A percentile compares a stretch with the other conserved stretches of the same genome.
Conservation (phyloP, 2,329 filamentous ascomycete genomes). For the Hortaea werneckii region DNA sequence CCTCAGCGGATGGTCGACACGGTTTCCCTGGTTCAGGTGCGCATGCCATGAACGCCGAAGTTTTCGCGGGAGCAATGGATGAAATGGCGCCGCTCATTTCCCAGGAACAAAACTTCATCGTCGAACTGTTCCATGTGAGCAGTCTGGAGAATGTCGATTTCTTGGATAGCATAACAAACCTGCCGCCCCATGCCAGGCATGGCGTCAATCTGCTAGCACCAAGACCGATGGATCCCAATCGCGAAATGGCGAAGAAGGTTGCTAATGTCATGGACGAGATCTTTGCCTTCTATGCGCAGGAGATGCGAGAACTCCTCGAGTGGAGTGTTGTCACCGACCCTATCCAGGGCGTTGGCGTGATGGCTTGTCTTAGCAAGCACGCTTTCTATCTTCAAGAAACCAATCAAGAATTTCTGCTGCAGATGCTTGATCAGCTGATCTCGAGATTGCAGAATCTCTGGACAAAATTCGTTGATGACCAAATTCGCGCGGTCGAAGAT, state of each 20-base stretch:
- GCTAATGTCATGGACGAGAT: constrained; percentile 83
- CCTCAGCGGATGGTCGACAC: constrained; percentile 47
- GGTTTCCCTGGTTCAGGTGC: constrained; percentile 13
- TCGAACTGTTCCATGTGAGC: constrained; percentile 95
- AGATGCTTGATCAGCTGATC: constrained; percentile 66
- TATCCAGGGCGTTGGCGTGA: constrained; percentile 81
- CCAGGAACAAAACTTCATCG: constrained; percentile 92
- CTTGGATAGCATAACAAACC: constrained; percentile 61
- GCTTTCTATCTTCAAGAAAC: constrained; percentile 72
- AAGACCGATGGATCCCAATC: constrained; percentile 78
- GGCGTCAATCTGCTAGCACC: constrained; percentile 64
- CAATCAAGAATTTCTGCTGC: constrained; percentile 84
- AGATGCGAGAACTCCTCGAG: constrained; percentile 69
- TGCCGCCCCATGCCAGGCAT: constrained; percentile 55
- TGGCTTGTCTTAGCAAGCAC: constrained; percentile 71
- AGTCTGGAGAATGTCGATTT: constrained; percentile 76
- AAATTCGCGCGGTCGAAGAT: constrained; percentile 90
- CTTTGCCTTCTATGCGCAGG: constrained; percentile 69
- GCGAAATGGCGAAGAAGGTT: constrained; percentile 72
- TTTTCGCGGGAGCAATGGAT: constrained; percentile 69
- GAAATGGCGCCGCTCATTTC: constrained; percentile 75
- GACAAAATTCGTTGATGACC: constrained; percentile 83
- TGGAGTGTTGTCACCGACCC: constrained; percentile 76
- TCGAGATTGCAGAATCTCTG: constrained; percentile 63
- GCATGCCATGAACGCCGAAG: constrained; percentile 58